A percentile compares a stretch with the other conserved stretches of the same genome.
These are phyloP conservation scores for Diaporthe vexans DNA, from an alignment of 2,329 filamentous ascomycete species.

Conservation along the genomic window DNA sequence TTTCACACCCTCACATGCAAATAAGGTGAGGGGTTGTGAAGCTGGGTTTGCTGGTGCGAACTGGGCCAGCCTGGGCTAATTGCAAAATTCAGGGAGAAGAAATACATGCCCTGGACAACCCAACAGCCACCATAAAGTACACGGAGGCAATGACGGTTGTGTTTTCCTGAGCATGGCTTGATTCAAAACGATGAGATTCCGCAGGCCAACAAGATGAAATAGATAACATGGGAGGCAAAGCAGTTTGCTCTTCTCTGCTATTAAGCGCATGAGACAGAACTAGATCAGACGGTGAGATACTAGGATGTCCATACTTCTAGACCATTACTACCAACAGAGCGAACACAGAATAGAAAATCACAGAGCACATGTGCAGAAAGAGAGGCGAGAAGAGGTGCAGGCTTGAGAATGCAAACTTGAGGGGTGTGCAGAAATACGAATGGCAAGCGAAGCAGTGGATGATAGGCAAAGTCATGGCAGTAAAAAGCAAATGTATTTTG, in stretches of 20 bases:
- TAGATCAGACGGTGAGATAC: too few species aligned
- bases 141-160: too few species aligned
- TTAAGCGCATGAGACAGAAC: neutral
- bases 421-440: neutral
- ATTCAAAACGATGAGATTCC: too few species aligned
- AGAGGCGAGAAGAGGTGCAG: neutral
- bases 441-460: neutral
- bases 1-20: slow-evolving; percentile 11
- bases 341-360: neutral
- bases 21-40: neutral
- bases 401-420: neutral
- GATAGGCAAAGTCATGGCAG: neutral
- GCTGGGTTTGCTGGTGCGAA: neutral
- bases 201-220: too few species aligned
- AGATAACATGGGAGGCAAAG: too few species aligned
- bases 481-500: neutral
- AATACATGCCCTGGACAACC: too few species aligned
- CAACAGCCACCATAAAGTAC: too few species aligned
- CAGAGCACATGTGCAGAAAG: neutral
- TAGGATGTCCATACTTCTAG: neutral
- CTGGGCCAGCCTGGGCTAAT: neutral
- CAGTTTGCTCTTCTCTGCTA: neutral
- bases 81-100: neutral
- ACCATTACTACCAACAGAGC: neutral
- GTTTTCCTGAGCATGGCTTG: too few species aligned